Percentiles rank a stretch among this genome's conserved stretches.
These are phyloP conservation scores for Teunomyces funiuensis DNA, from an alignment of 805 yeast genomes.

Conservation along the genomic window DNA sequence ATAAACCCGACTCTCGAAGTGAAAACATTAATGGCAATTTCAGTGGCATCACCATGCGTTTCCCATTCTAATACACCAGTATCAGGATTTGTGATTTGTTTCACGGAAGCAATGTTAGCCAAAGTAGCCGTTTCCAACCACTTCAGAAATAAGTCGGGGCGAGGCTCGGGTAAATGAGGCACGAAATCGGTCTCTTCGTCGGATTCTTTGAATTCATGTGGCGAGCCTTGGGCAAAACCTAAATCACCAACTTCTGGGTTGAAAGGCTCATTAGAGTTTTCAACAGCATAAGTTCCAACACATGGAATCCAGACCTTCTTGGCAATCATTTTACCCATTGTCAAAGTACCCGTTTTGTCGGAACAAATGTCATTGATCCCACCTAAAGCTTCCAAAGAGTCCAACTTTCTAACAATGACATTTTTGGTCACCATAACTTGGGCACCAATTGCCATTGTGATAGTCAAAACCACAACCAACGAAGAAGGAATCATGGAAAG, in stretches of 20 bases:
- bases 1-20: slow-evolving; percentile 23
- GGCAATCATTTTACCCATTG: slow-evolving; percentile 41
- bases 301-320: slow-evolving; percentile 36
- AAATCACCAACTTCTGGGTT: slow-evolving; percentile 44
- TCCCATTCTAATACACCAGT: slow-evolving; percentile 36
- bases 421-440: slow-evolving; percentile 36
- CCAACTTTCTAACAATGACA: slow-evolving; percentile 38
- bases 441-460: slow-evolving; percentile 43
- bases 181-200: slow-evolving; percentile 42
- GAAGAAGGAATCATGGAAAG: slow-evolving; percentile 42
- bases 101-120: slow-evolving; percentile 41
- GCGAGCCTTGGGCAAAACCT: slow-evolving; percentile 26
- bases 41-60: slow-evolving; percentile 40
- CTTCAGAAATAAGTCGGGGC: slow-evolving; percentile 18
- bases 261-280: slow-evolving; percentile 34
- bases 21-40: slow-evolving; percentile 35
- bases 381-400: slow-evolving; percentile 39
- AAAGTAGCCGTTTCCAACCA: slow-evolving; percentile 38
- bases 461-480: slow-evolving; percentile 38
- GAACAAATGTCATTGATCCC: slow-evolving; percentile 71
- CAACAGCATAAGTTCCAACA: slow-evolving; percentile 33
- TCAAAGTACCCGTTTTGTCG: slow-evolving; percentile 66
- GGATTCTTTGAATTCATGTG: slow-evolving; percentile 26
- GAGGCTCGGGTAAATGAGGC: slow-evolving; percentile 23
- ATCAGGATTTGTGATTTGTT: slow-evolving; percentile 13